These are phyloP conservation scores for Rhododendron ovatum DNA, from an alignment of 148 eudicot species.

Conservation along the genomic window DNA sequence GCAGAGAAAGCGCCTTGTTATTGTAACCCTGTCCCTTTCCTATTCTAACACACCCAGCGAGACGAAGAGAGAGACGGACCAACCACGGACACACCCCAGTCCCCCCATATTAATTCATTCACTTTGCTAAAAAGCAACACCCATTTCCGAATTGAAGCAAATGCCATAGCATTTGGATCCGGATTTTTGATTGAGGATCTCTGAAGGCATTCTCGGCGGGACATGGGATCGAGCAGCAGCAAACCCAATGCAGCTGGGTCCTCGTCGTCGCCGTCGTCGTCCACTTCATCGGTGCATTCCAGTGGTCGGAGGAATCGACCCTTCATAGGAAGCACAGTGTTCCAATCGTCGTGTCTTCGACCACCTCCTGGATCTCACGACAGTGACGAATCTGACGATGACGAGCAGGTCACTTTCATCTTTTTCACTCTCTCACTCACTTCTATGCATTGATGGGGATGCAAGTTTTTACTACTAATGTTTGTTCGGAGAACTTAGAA, in stretches of 20 bases:
- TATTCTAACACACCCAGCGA: not conserved
- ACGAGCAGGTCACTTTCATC: not conserved
- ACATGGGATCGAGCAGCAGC: slow-evolving; percentile 70
- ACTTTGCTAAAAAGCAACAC: slow-evolving; percentile 7
- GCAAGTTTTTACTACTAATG: not conserved
- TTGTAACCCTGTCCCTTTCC: not conserved
- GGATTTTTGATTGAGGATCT: not conserved
- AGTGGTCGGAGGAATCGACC: not conserved
- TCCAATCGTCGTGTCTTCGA: not conserved
- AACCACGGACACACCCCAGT: not conserved
- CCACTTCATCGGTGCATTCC: not conserved
- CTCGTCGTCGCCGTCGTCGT: slow-evolving; percentile 30
- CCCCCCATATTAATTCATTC: not conserved
- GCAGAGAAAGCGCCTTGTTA: slow-evolving; percentile 5
- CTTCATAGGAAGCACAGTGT: not conserved
- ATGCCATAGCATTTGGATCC: slow-evolving; percentile 1
- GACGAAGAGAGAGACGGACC: not conserved
- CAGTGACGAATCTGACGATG: not conserved
- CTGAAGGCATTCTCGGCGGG: not conserved
- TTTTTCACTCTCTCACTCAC: no score
- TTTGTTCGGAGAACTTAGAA: no score
- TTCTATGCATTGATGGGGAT: not conserved
- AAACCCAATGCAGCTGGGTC: slow-evolving; percentile 39
- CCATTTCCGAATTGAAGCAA: not conserved
- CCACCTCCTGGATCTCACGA: not conserved